phyloP scores from a whole-genome alignment of 176 grass and related monocot species.

The Oryza meyeriana region DNA sequence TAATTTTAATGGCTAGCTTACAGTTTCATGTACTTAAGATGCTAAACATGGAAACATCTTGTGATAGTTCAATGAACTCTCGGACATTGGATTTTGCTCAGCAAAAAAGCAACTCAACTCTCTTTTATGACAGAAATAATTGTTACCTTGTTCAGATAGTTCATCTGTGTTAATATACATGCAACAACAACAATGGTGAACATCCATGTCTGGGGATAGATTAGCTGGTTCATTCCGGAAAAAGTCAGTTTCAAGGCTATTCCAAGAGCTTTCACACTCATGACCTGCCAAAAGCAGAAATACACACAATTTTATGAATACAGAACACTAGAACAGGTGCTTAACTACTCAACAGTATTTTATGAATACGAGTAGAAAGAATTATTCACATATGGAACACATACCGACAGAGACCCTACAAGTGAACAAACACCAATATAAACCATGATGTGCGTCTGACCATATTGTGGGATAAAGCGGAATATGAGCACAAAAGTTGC shows the following conservation, averaged over 20 bases:
- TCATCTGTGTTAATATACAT: constrained; percentile 90
- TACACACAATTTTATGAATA: background rate
- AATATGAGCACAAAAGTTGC: constrained; percentile 83
- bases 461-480: constrained; percentile 78
- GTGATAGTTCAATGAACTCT: background rate
- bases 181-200: constrained; percentile 80
- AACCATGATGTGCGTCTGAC: constrained; percentile 96
- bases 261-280: constrained; percentile 98
- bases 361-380: background rate
- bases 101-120: background rate
- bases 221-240: constrained; percentile 89
- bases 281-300: constrained; percentile 64
- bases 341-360: background rate
- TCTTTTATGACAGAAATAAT: background rate
- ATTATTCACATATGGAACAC: constrained; percentile 22
- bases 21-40: background rate
- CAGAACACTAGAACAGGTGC: background rate
- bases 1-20: background rate
- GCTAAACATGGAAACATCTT: background rate
- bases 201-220: constrained; percentile 92
- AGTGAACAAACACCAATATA: constrained; percentile 98
- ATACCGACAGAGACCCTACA: constrained; percentile 91
- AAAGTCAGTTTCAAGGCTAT: constrained; percentile 95
- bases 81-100: background rate
- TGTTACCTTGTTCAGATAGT: constrained; percentile 97